Evolutionary conservation across 352 stramenopile genomes (phyloP).

Genomic region (Globisporangium perplexum): DNA sequence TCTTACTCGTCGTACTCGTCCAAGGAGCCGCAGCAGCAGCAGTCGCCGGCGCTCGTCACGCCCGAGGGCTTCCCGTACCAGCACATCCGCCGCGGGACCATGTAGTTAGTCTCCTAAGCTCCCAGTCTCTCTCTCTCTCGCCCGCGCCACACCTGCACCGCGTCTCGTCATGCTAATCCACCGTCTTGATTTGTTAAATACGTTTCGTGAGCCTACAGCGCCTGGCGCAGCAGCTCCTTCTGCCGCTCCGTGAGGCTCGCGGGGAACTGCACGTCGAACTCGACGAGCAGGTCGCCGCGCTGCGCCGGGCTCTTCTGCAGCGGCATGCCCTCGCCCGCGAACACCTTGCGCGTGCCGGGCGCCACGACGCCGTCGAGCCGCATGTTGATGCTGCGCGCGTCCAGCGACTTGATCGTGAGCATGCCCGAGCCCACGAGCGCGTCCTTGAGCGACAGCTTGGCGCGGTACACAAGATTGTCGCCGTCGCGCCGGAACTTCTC

Average conservation of each 20-base stretch:
- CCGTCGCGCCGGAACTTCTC: conserved; percentile 92
- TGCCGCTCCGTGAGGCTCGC: conserved; percentile 76
- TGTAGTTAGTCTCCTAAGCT: too few relatives aligned
- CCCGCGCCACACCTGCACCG: too few relatives aligned
- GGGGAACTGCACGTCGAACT: conserved; percentile 97
- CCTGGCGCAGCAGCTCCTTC: conserved; percentile 67
- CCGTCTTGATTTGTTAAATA: conserved; percentile 5
- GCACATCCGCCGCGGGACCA: conserved; percentile 69
- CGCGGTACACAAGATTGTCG: conserved; percentile 93
- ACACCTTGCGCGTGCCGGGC: conserved; percentile 88
- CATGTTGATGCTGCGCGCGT: conserved; percentile 89
- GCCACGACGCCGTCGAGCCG: conserved; percentile 89
- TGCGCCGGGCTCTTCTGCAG: conserved; percentile 69
- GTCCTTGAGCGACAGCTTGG: conserved; percentile 94
- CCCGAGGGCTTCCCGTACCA: conserved; percentile 54
- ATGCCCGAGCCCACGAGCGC: conserved; percentile 91
- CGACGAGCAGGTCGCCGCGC: conserved; percentile 93
- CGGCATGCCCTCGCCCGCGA: conserved; percentile 96
- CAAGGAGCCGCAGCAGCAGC: conserved; percentile 12
- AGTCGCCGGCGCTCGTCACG: conserved; percentile 13
- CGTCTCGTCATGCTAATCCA: too few relatives aligned
- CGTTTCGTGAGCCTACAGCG: conserved; percentile 58
- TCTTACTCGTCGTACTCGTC: conserved; percentile 25
- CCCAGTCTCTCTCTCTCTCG: too few relatives aligned
- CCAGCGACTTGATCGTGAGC: conserved; percentile 90